Conservation (phyloP, 495 filamentous ascomycete species). For the Echria macrotheca region DNA sequence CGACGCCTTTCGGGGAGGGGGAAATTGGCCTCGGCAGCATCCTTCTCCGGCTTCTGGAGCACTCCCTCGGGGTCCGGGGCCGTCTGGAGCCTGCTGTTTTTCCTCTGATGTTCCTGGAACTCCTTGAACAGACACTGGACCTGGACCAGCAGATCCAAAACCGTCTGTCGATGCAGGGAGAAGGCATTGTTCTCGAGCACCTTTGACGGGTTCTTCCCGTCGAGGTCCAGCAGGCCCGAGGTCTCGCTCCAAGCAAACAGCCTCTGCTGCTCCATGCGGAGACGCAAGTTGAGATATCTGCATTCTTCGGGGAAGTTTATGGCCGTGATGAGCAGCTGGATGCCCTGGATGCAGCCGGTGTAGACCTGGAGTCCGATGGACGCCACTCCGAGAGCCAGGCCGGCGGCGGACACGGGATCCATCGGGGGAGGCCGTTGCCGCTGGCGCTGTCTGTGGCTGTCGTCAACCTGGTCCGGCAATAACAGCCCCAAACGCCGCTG, state of each 20-base stretch:
- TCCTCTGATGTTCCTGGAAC: slow-evolving; percentile 37
- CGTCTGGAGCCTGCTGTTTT: slow-evolving; percentile 27
- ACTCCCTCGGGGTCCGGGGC: slow-evolving; percentile 23
- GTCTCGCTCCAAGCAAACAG: slow-evolving; percentile 45
- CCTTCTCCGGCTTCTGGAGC: slow-evolving; percentile 31
- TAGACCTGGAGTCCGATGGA: slow-evolving; percentile 38
- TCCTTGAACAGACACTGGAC: slow-evolving; percentile 41
- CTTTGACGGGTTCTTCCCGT: slow-evolving; percentile 26
- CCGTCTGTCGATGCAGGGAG: slow-evolving; percentile 37
- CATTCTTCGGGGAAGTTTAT: slow-evolving; percentile 37
- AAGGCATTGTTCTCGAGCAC: slow-evolving; percentile 40
- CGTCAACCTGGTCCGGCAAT: too few relatives aligned
- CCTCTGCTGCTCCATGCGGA: slow-evolving; percentile 43
- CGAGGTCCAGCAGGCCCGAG: slow-evolving; percentile 36
- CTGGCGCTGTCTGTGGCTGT: not conserved
- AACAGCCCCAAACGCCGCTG: too few relatives aligned
- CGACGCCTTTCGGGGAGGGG: slow-evolving; percentile 28
- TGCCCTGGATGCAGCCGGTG: slow-evolving; percentile 38
- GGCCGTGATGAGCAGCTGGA: slow-evolving; percentile 40
- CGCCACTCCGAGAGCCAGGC: slow-evolving; percentile 38
- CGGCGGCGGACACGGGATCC: slow-evolving; percentile 37
- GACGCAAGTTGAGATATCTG: slow-evolving; percentile 37
- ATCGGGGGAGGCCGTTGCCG: slow-evolving; percentile 14
- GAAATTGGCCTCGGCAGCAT: slow-evolving; percentile 34
- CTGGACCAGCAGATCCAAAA: slow-evolving; percentile 40